Evolutionary conservation across 1,139 yeast species (phyloP), one percentile per base, ranked within the genome.

Genomic region (Meyerozyma athensensis): DNA sequence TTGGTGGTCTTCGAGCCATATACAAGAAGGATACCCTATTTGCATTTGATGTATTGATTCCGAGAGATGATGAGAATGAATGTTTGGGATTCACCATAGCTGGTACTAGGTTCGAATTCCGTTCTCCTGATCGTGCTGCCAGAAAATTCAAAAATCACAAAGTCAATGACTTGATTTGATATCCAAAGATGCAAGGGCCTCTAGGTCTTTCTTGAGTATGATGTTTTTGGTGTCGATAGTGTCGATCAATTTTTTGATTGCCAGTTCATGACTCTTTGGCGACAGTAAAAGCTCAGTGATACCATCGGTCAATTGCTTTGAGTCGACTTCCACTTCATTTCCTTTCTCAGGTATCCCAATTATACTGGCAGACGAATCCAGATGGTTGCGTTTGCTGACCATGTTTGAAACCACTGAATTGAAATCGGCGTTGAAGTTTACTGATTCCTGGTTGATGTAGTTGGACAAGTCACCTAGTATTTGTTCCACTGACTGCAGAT

Each of bases 121-220:
- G 95, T 53, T 72, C 92, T 31, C 79, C 80, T 4, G 97, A 90
- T 49, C 68, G 98, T 42, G 79, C 96, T 0, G 86, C 85, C 18
- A 78, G 85, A 49, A 89, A 90, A 65, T 89, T 89, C 68, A 90
- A 90, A 59, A 76, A 79, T 42, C 92, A 82, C 48, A 72, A 75
- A 24, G 83, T 83, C 33, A 84, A 77, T 42, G 86, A 81, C 54
- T 59, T 85, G n/a, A 40, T 59, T 41, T 61, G 42, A 26, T 10
- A 16, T 28, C 4, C n/a, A 10, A 16, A 7, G 20, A 19, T 9
- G 10, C 20, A 13, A 22, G 36, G 6, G 10, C 16, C 16, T 16
- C 13, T 3, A 22, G 10, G 3, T 34, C 26, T 7, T 8, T n/a
- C 7, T 24, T 13, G n/a, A 34, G 31, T n/a, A 34, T 13, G 3